These are phyloP conservation scores for Grosmannia serpens DNA, from an alignment of 2,329 filamentous ascomycete species.

Conservation along the genomic window DNA sequence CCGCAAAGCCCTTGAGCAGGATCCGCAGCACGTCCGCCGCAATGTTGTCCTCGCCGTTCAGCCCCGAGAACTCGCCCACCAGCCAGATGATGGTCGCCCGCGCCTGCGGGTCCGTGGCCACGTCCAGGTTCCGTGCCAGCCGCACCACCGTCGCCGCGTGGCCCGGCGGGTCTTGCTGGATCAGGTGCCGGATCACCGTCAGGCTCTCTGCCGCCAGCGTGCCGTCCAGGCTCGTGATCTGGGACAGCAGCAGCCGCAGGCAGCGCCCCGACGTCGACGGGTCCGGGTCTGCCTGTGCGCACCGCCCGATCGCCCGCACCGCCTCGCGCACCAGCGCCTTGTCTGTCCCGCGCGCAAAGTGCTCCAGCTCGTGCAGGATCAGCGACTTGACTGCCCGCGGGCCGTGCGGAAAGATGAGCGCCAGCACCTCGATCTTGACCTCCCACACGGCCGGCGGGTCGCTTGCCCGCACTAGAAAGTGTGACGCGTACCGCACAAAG, in stretches of 20 bases:
- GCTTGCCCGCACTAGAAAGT: conserved; percentile 74
- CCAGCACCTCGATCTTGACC: conserved; percentile 82
- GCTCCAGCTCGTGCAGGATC: conserved; percentile 84
- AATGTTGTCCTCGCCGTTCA: conserved; percentile 74
- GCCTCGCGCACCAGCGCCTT: conserved; percentile 74
- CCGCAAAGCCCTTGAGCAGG: conserved; percentile 64
- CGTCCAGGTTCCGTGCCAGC: conserved; percentile 83
- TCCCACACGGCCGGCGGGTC: conserved; percentile 78
- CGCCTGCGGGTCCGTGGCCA: conserved; percentile 75
- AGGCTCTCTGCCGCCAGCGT: conserved; percentile 84
- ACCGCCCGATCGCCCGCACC: conserved; percentile 85
- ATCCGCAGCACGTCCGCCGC: conserved; percentile 87
- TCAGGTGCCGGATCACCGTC: conserved; percentile 89
- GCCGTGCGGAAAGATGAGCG: conserved; percentile 79
- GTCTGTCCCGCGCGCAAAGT: conserved; percentile 70
- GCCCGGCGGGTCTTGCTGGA: conserved; percentile 74
- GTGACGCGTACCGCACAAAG: conserved; percentile 81
- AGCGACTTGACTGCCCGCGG: conserved; percentile 67
- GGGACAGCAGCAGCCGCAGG: conserved; percentile 68
- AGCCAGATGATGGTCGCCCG: conserved; percentile 95
- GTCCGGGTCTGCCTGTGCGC: conserved; percentile 62
- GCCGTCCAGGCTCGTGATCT: conserved; percentile 80
- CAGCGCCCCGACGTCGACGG: conserved; percentile 60
- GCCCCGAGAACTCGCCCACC: conserved; percentile 82
- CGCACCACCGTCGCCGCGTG: conserved; percentile 80